A percentile compares a stretch with the other conserved stretches of the same genome.
Conservation (phyloP, 225 moss, liverwort and hornwort genomes). For the Straminergon stramineum region DNA sequence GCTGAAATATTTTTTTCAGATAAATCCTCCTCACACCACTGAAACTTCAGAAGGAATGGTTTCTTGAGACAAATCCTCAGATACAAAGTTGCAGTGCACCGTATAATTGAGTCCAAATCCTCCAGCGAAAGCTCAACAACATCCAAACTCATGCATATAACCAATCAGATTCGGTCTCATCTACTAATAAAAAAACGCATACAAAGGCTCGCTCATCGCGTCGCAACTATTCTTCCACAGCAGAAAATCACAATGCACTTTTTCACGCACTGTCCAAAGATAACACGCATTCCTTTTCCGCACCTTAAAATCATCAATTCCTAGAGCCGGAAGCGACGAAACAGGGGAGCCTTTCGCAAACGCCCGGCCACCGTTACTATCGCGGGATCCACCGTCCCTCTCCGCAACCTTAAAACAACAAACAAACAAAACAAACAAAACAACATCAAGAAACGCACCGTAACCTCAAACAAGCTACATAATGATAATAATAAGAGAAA, state of each 20-base stretch:
- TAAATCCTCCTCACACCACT: neutral
- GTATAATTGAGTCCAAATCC: neutral
- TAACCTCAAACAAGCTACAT: neutral
- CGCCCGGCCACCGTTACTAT: constrained; percentile 38
- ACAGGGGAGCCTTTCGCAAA: constrained; percentile 39
- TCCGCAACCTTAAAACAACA: constrained; percentile 43
- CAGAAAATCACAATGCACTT: neutral
- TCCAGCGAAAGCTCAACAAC: neutral
- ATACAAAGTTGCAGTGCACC: neutral
- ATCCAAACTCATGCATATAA: neutral
- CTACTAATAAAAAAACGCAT: neutral
- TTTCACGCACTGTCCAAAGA: neutral
- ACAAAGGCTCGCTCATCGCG: neutral
- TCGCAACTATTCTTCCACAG: neutral
- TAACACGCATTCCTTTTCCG: neutral
- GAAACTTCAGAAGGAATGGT: neutral
- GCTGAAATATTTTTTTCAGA: neutral
- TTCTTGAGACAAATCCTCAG: neutral
- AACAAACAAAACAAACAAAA: neutral
- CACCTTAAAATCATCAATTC: constrained; percentile 86
- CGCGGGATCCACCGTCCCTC: constrained; percentile 38
- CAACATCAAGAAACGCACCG: neutral
- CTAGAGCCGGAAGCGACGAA: constrained; percentile 45
- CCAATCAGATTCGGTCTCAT: neutral
- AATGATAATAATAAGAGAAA: neutral